Conservation (phyloP, 1,284 basidiomycete species). For the Melampsora larici-populina region DNA sequence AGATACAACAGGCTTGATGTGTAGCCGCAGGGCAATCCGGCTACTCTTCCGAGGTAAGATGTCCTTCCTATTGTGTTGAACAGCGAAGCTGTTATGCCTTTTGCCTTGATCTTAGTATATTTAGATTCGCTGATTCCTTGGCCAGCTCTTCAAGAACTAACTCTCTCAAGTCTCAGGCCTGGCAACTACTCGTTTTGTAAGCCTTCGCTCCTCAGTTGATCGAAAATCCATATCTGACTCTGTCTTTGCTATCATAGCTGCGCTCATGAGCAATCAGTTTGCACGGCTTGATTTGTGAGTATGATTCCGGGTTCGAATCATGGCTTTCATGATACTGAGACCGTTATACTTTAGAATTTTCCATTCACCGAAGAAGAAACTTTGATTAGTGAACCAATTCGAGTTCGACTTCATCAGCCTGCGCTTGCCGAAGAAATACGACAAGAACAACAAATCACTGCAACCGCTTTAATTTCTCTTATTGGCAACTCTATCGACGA, state of each 20-base stretch:
- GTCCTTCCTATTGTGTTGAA: conserved; percentile 64
- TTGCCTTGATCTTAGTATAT: neutral
- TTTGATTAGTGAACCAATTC: too few relatives aligned
- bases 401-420: too few relatives aligned
- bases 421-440: too few relatives aligned
- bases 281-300: conserved; percentile 60
- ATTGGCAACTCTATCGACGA: too few relatives aligned
- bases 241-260: conserved; percentile 60
- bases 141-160: conserved; percentile 56
- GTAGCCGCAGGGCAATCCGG: conserved; percentile 45
- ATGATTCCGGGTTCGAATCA: too few relatives aligned
- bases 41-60: conserved; percentile 62
- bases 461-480: too few relatives aligned
- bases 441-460: too few relatives aligned
- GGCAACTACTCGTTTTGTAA: conserved; percentile 63
- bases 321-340: neutral
- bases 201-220: neutral
- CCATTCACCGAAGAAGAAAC: too few relatives aligned
- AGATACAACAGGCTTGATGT: conserved; percentile 72
- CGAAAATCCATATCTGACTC: neutral
- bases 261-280: conserved; percentile 78
- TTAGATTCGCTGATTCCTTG: conserved; percentile 59
- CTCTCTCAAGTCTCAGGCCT: conserved; percentile 53
- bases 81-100: neutral
- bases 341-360: neutral